Conservation (phyloP, 2,329 filamentous ascomycete species). For the Lecanosticta acicola region DNA sequence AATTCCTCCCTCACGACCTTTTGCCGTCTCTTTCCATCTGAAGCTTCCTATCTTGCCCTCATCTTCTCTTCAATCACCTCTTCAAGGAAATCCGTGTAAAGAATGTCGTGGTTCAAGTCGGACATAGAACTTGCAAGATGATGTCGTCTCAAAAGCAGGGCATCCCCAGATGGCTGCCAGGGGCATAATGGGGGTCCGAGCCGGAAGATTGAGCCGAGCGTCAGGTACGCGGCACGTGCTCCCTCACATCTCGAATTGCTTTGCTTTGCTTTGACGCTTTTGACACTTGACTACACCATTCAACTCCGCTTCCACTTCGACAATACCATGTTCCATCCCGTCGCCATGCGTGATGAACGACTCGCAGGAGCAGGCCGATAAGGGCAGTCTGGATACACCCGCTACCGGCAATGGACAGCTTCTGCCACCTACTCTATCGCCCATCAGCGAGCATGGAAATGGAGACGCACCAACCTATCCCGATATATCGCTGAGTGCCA, state of each 20-base stretch:
- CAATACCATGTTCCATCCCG: constrained; percentile 1
- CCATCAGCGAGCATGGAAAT: constrained; percentile 13
- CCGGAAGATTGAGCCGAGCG: too few species aligned
- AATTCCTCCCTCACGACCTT: too few species aligned
- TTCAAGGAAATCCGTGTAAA: too few species aligned
- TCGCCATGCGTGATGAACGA: constrained; percentile 13
- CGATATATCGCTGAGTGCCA: not conserved
- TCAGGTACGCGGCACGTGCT: too few species aligned
- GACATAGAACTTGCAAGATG: too few species aligned
- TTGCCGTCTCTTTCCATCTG: too few species aligned
- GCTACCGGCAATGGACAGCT: constrained; percentile 12
- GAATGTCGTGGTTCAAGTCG: too few species aligned
- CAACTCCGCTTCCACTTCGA: not conserved
- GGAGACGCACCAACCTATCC: constrained; percentile 5
- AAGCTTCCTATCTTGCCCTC: too few species aligned
- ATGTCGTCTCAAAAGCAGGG: too few species aligned
- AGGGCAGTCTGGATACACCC: constrained; percentile 6
- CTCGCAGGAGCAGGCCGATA: constrained; percentile 8
- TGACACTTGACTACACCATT: not conserved
- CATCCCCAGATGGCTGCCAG: too few species aligned
- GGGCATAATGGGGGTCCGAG: too few species aligned
- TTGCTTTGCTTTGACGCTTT: not conserved
- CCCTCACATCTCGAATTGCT: not conserved
- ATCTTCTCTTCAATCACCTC: too few species aligned
- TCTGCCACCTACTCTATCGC: constrained; percentile 15